Evolutionary conservation across 345 rosid species (phyloP).

Genomic region (Eucalyptus dawsonii): DNA sequence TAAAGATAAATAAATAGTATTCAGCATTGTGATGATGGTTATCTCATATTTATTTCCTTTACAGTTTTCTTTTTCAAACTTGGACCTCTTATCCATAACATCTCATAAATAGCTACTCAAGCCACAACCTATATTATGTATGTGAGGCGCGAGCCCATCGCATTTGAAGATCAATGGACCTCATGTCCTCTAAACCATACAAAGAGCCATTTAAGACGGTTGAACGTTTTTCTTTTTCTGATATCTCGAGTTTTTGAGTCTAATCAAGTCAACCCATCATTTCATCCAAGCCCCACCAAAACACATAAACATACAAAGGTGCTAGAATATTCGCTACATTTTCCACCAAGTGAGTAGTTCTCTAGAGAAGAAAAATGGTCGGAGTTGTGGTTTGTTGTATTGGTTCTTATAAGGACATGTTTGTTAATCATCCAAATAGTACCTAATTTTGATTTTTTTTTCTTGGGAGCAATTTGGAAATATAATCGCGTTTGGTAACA

Average conservation of each 20-base stretch:
- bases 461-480: no score
- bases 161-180: background rate
- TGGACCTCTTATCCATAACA: background rate
- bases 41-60: background rate
- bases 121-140: background rate
- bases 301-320: background rate
- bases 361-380: background rate
- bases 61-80: background rate
- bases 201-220: background rate
- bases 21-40: background rate
- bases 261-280: background rate
- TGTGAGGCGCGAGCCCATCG: background rate
- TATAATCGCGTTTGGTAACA: no score
- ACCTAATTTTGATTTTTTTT: no score
- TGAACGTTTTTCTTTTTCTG: background rate
- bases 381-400: background rate
- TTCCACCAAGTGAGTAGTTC: background rate
- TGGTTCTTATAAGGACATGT: background rate
- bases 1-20: background rate
- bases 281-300: background rate
- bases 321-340: background rate
- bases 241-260: background rate
- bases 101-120: background rate
- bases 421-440: no score
- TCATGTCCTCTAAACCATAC: background rate